A percentile compares a stretch with the other conserved stretches of the same genome.
Conservation (phyloP, 2,329 filamentous ascomycete species). For the Fusarium foetens region DNA sequence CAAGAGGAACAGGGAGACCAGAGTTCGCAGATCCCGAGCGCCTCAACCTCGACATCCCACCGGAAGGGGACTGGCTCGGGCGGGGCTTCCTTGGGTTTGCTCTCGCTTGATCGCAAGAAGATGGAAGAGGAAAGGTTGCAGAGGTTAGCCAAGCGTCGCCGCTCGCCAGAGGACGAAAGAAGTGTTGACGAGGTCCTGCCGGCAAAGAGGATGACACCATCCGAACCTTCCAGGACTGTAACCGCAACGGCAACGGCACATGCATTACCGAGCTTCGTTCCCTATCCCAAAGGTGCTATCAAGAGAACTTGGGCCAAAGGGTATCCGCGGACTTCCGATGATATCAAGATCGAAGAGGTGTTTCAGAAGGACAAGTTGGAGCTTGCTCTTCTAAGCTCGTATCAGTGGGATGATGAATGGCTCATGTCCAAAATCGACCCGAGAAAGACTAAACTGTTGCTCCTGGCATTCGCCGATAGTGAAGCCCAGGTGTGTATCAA, state of each 20-base stretch:
- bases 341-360: slow-evolving; percentile 90
- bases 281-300: slow-evolving; percentile 70
- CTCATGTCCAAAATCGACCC: slow-evolving; percentile 76
- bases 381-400: slow-evolving; percentile 86
- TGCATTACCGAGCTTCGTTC: slow-evolving; percentile 43
- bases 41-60: slow-evolving; percentile 23
- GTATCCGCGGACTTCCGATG: slow-evolving; percentile 69
- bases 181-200: slow-evolving; percentile 46
- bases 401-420: slow-evolving; percentile 87
- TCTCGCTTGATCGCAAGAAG: slow-evolving; percentile 76
- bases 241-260: background rate
- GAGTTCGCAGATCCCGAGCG: slow-evolving; percentile 34
- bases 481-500: slow-evolving; percentile 60
- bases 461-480: slow-evolving; percentile 65
- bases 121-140: slow-evolving; percentile 89
- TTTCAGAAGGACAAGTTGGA: slow-evolving; percentile 77
- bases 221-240: slow-evolving; percentile 16
- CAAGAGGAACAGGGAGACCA: slow-evolving; percentile 29
- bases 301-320: slow-evolving; percentile 84
- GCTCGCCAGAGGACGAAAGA: slow-evolving; percentile 41
- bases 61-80: slow-evolving; percentile 33
- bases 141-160: slow-evolving; percentile 68
- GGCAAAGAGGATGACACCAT: slow-evolving; percentile 39
- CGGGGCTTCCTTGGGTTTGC: slow-evolving; percentile 50
- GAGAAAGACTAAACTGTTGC: slow-evolving; percentile 67